These are phyloP conservation scores for Fusarium aywerte DNA, from an alignment of 2,329 filamentous ascomycete genomes.

Conservation along the genomic window DNA sequence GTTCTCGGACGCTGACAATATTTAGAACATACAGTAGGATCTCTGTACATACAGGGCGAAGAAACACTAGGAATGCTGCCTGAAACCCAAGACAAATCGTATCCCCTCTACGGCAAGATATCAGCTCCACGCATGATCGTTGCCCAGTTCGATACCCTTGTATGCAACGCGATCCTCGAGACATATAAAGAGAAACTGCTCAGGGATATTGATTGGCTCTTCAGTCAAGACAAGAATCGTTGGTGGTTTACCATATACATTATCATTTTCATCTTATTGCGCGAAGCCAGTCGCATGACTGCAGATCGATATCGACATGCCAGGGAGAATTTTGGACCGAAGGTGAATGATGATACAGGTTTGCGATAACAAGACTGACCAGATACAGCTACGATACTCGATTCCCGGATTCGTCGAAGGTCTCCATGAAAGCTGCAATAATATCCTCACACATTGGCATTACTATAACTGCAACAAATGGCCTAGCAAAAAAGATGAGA, in stretches of 20 bases:
- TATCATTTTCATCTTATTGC: constrained; percentile 56
- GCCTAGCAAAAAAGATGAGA: constrained; percentile 36
- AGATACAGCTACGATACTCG: constrained; percentile 53
- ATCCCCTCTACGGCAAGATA: constrained; percentile 54
- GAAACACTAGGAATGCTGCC: constrained; percentile 56
- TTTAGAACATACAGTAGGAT: constrained; percentile 58
- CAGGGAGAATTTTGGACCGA: constrained; percentile 50
- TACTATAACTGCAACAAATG: constrained; percentile 57
- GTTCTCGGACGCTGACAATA: not conserved
- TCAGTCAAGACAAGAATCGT: constrained; percentile 49
- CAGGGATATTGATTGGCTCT: constrained; percentile 49
- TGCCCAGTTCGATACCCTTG: constrained; percentile 59
- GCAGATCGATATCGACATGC: constrained; percentile 58
- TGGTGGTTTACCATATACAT: constrained; percentile 53
- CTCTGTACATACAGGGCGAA: constrained; percentile 55
- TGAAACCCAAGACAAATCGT: constrained; percentile 49
- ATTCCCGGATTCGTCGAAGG: constrained; percentile 55
- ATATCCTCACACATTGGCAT: constrained; percentile 61
- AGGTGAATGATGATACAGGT: constrained; percentile 4
- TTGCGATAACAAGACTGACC: constrained; percentile 34
- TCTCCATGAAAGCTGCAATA: constrained; percentile 59
- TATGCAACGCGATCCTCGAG: constrained; percentile 51
- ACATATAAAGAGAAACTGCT: constrained; percentile 51
- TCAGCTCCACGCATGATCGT: constrained; percentile 58
- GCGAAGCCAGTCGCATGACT: constrained; percentile 54